Evolutionary conservation across 352 stramenopile species (phyloP), one percentile per base, ranked within the genome.

Genomic region (Elongisporangium undulatum): DNA sequence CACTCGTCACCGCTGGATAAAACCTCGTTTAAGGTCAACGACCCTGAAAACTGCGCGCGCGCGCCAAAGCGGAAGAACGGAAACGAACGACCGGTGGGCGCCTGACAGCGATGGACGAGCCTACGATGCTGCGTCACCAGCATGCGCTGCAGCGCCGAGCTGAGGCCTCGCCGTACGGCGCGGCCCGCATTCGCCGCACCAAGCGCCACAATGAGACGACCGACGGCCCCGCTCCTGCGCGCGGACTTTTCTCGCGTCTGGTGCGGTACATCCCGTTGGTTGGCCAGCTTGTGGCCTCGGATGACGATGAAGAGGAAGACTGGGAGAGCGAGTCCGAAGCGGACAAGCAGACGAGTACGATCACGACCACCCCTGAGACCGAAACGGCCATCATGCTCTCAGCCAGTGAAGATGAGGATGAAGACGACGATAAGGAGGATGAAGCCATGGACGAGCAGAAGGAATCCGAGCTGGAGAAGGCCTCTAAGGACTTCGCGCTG

Each of bases 181-280:
- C 69, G 49, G 58, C 58, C 39, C 58, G 63, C 38, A 54, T 22
- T 15, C 22, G 41, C 51, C 22, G 50, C 4, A 22, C 51, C 13
- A 52, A 52, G 17, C 55, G 64, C 4, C 55, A 62, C 56, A 62
- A 68, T 10, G 63, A 72, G 1, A 66, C 71, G 16, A 51, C 64
- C 48, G 63, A 67, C 6, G 38, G 61, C 41, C 61, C 55, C n/a
- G 20, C 51, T 10, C 24, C 49, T 17, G 12, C 58, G 52, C 34
- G 38, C 57, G 66, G 72, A 6, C 63, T 90, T 29, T 85, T 90
- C 26, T 75, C 79, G 15, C 80, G 80, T 1, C 56, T 90, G 6
- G 74, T 87, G 24, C 87, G 80, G 49, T 84, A 80, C 55, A 66
- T 92, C n/a, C 82, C 82, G 45, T 65, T 92, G 5, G 72, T 89